These are phyloP conservation scores for Syzygium aromaticum DNA, from an alignment of 345 rosid genomes.

Conservation along the genomic window DNA sequence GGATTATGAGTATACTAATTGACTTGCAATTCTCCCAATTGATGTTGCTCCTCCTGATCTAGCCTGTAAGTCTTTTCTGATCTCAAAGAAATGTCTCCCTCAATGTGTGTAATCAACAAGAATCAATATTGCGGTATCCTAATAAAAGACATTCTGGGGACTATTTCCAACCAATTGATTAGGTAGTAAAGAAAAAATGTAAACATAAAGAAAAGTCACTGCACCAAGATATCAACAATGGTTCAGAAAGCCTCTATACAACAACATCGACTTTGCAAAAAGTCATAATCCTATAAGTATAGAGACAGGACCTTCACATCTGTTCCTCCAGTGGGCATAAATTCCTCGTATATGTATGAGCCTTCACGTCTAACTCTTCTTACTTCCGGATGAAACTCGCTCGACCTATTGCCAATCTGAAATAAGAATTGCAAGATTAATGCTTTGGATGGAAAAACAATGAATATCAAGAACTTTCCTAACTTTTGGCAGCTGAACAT, in stretches of 20 bases:
- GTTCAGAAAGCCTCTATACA: not conserved
- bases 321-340: slow-evolving; percentile 99
- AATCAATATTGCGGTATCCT: not conserved
- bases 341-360: slow-evolving; percentile 96
- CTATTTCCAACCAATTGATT: not conserved
- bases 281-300: not conserved
- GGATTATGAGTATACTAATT: not conserved
- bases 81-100: not conserved
- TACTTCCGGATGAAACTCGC: slow-evolving; percentile 97
- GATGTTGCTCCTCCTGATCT: not conserved
- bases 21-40: not conserved
- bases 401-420: slow-evolving; percentile 94
- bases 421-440: not conserved
- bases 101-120: not conserved
- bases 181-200: not conserved
- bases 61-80: not conserved
- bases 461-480: not conserved
- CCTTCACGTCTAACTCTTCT: slow-evolving; percentile 99
- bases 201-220: not conserved
- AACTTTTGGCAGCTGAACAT: not conserved
- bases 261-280: not conserved
- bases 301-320: slow-evolving; percentile 79
- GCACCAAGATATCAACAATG: not conserved
- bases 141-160: not conserved
- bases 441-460: not conserved